phyloP scores from a whole-genome alignment of 805 yeast genomes.

The Kregervanrija delftensis region DNA sequence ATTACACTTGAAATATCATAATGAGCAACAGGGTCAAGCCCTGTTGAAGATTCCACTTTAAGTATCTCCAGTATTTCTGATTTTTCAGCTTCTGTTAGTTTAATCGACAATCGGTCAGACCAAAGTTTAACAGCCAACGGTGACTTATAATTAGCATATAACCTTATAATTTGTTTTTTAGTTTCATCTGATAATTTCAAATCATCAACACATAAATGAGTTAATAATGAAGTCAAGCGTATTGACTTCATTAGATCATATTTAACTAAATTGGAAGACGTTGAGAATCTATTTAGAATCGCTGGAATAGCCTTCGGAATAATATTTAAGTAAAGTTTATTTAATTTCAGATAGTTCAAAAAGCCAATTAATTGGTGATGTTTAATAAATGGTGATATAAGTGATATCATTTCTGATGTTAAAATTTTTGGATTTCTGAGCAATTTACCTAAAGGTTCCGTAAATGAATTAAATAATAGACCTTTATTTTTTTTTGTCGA shows the following conservation, averaged over 20 bases:
- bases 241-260: slow-evolving; percentile 7
- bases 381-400: slow-evolving; percentile 14
- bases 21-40: too few species aligned
- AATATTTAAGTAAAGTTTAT: too few species aligned
- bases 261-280: too few species aligned
- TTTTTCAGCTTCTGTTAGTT: slow-evolving; percentile 8
- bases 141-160: slow-evolving; percentile 18
- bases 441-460: slow-evolving; percentile 11
- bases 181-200: slow-evolving; percentile 8
- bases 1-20: background rate
- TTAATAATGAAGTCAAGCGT: slow-evolving; percentile 14
- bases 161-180: slow-evolving; percentile 9
- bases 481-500: slow-evolving; percentile 12
- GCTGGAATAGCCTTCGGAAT: too few species aligned
- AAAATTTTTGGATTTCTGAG: slow-evolving; percentile 9
- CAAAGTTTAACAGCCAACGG: slow-evolving; percentile 21
- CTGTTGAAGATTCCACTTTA: background rate
- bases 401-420: slow-evolving; percentile 2
- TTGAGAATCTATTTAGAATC: too few species aligned
- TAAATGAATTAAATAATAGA: slow-evolving; percentile 20
- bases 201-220: slow-evolving; percentile 9
- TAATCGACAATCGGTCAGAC: slow-evolving; percentile 8
- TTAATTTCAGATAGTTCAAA: slow-evolving; percentile 15
- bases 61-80: background rate
- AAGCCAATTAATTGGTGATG: slow-evolving; percentile 16